Evolutionary conservation across 192 early-diverging fungal species (phyloP), one percentile per base, ranked within the genome.

Genomic region (Backusella macrospora): DNA sequence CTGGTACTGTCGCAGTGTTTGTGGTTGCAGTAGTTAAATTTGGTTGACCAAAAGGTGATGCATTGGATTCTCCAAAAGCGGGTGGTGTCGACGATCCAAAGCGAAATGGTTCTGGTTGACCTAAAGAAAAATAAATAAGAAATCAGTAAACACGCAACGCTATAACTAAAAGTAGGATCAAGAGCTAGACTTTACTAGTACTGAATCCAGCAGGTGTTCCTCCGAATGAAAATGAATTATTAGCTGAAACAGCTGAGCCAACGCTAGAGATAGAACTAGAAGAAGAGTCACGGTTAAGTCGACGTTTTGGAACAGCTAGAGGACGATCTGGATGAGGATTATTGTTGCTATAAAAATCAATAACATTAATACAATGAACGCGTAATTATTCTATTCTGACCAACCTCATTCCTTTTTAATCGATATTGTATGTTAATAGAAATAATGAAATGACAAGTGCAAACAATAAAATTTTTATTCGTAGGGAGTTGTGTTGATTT

Each of bases 381-480:
- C 52, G 52, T 59, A 26, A 12, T 3, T 26, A 26, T 26, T 59
- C 5, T 59, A 59, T 26, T 59, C 21, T 59, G 26, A 59, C 52
- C 13, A 59, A 59, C 52, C 52, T 59, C 52, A 59, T 59, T 59
- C 18, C 26, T 59, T 59, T 10, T 12, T 59, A 59, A 10, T 59
- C 21, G 26, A 23, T 26, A 26, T 26, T 26, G 26, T 12, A 3
- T 13, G 52, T 12, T 26, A 59, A 26, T 26, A 59, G 21, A 21
- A 59, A 23, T 23, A 59, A 21, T 23, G 14, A 12, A 10, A 14
- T 59, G 26, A 18, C 18, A 59, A 59, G 16, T 34, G 29, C 29
- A 34, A 52, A 21, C n/a, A 59, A 59, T 59, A 59, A 59, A 59
- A 14, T 21, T 59, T 59, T 59, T 26, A 26, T n/a, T 59, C 26